Evolutionary conservation across 2,329 filamentous ascomycete species (phyloP), one percentile per base, ranked within the genome.

Genomic region (Calonectria henricotiae): DNA sequence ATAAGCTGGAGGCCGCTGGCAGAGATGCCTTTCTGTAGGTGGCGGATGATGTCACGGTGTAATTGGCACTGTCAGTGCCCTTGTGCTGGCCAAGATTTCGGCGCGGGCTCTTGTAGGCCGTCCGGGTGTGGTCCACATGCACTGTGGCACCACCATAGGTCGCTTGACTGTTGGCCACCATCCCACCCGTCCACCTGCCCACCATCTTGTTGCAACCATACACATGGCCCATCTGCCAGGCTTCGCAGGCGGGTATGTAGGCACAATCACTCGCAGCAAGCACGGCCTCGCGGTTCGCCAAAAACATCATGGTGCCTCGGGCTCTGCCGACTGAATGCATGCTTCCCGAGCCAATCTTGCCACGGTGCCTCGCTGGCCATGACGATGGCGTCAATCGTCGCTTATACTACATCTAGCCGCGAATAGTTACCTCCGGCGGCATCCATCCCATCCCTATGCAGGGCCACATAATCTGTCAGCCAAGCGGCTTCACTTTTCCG

Each of bases 131-230:
- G n/a, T 11, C 11, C 17, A 25, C 12, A 17, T 35, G 30, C 61
- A 76, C 75, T 71, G 67, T 64, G 49, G 32, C 32, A 70, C 63
- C 62, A 25, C 67, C 60, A 51, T 43, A 46, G 73, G 75, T 77
- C 74, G 66, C 65, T 75, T 75, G 74, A 75, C 73, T 49, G 35
- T 62, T 37, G 44, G 37, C 55, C 55, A 43, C 46, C 46, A 62
- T 27, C 55, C 15, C 65, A 55, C 58, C 44, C 63, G 65, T 65
- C 62, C 71, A 73, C 67, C 70, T 67, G 66, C 69, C 70, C 70
- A 74, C 74, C 64, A 51, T 25, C 49, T 46, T 15, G 23, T 39
- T 39, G 44, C 70, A 39, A 25, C 62, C 54, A 54, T 20, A 64
- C 62, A 49, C 23, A 63, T 46, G 20, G 41, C 17, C 23, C 23